These are phyloP conservation scores for Cephaloascus fragrans DNA, from an alignment of 805 yeast species.

Conservation along the genomic window DNA sequence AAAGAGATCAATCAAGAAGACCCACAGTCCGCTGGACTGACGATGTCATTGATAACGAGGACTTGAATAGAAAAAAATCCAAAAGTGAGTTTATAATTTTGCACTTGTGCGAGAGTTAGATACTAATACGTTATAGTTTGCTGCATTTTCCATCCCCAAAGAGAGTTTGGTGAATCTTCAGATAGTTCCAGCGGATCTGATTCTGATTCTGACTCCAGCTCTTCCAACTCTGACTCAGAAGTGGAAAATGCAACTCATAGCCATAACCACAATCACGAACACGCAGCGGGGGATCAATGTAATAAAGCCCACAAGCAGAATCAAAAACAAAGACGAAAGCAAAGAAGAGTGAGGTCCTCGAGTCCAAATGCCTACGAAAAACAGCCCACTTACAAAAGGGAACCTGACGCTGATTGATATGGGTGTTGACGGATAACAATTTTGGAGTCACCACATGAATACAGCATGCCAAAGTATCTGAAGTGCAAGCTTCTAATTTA, in stretches of 20 bases:
- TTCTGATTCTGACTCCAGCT: conserved; percentile 26
- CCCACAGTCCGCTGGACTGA: conserved; percentile 74
- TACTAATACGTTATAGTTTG: conserved; percentile 34
- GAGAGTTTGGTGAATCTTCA: conserved; percentile 39
- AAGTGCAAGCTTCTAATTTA: no score
- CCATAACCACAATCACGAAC: conserved; percentile 5
- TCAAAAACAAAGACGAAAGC: conserved; percentile 17
- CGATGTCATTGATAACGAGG: conserved; percentile 83
- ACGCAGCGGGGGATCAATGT: conserved; percentile 8
- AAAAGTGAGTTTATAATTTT: conserved; percentile 36
- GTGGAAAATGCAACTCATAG: conserved; percentile 12
- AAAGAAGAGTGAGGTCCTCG: conserved; percentile 15
- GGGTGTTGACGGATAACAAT: no score
- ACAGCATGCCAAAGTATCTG: no score
- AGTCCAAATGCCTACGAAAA: conserved; percentile 82
- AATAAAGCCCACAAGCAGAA: conserved; percentile 15
- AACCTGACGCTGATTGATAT: no score
- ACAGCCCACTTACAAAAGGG: conserved; percentile 56
- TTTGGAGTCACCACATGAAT: no score
- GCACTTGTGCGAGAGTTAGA: neutral
- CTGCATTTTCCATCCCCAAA: conserved; percentile 77
- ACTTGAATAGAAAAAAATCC: conserved; percentile 79
- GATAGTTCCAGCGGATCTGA: conserved; percentile 12
- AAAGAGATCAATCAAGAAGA: conserved; percentile 7
- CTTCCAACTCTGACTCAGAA: conserved; percentile 11